These are phyloP conservation scores for Saccharum spontaneum DNA, from an alignment of 176 grass and related monocot species.

Conservation along the genomic window DNA sequence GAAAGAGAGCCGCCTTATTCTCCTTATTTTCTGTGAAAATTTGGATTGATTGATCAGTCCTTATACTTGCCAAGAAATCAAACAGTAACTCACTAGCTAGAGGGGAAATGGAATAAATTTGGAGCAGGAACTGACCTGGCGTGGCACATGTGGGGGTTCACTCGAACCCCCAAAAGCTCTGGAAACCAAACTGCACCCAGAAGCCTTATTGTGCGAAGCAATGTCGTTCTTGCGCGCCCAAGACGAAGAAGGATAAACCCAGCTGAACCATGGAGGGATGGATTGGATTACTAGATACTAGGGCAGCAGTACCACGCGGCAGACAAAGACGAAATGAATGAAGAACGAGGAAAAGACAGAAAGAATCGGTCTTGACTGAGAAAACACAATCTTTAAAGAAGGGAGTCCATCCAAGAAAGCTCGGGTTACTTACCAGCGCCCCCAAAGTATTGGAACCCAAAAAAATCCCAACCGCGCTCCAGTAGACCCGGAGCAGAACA, in stretches of 20 bases:
- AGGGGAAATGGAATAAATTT: slow-evolving; percentile 2
- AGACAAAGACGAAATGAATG: neutral
- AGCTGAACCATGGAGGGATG: neutral
- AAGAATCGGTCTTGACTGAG: neutral
- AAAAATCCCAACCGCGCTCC: no score
- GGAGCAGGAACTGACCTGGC: neutral
- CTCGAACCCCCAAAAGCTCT: neutral
- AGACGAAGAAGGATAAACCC: neutral
- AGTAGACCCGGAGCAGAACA: neutral
- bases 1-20: neutral
- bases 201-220: neutral
- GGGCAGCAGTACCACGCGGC: neutral
- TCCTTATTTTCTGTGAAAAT: slow-evolving; percentile 21
- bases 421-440: neutral
- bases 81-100: neutral
- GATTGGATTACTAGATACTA: neutral
- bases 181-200: neutral
- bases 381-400: neutral
- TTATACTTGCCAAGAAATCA: neutral
- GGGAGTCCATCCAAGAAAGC: neutral
- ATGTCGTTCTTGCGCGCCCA: neutral
- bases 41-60: neutral
- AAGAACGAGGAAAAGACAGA: neutral
- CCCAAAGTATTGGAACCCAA: neutral
- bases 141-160: neutral